phyloP scores from a whole-genome alignment of 2,329 filamentous ascomycete species.

The Penicillium hordei region DNA sequence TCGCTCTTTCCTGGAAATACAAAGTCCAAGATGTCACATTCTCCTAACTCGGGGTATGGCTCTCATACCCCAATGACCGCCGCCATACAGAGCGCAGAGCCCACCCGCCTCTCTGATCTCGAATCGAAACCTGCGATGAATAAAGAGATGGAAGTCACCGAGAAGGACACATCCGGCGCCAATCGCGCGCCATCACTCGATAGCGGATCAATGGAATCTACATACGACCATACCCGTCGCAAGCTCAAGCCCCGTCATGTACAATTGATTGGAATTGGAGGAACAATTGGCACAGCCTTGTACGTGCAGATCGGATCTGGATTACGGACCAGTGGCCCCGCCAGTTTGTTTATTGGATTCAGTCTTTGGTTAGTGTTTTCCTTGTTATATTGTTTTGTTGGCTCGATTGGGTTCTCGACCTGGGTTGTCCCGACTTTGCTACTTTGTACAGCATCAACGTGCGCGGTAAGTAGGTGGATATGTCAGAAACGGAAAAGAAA shows the following conservation, averaged over 20 bases:
- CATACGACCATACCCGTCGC: conserved; percentile 39
- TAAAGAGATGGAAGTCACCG: conserved; percentile 11
- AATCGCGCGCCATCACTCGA: conserved; percentile 24
- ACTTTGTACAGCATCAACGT: not conserved
- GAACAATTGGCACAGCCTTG: conserved; percentile 46
- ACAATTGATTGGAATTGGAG: conserved; percentile 50
- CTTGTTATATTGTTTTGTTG: not conserved
- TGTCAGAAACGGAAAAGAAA: not conserved
- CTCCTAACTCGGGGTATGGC: conserved; percentile 2
- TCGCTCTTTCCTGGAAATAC: not conserved
- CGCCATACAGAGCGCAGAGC: conserved; percentile 18
- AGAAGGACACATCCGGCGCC: conserved; percentile 20
- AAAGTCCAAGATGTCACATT: conserved; percentile 10
- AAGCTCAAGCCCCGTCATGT: conserved; percentile 48
- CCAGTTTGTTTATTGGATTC: conserved; percentile 47
- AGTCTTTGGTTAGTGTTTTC: conserved; percentile 45
- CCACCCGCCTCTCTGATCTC: conserved; percentile 13
- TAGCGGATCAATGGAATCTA: conserved; percentile 26
- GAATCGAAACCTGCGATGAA: conserved; percentile 14
- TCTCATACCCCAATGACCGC: conserved; percentile 17
- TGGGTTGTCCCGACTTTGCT: conserved; percentile 9
- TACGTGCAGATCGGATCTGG: conserved; percentile 46
- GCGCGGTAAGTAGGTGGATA: not conserved
- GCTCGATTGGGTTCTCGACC: not conserved
- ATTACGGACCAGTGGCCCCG: conserved; percentile 45